Evolutionary conservation across 208 protist genomes (phyloP).

Genomic region (Leishmania tarentolae): DNA sequence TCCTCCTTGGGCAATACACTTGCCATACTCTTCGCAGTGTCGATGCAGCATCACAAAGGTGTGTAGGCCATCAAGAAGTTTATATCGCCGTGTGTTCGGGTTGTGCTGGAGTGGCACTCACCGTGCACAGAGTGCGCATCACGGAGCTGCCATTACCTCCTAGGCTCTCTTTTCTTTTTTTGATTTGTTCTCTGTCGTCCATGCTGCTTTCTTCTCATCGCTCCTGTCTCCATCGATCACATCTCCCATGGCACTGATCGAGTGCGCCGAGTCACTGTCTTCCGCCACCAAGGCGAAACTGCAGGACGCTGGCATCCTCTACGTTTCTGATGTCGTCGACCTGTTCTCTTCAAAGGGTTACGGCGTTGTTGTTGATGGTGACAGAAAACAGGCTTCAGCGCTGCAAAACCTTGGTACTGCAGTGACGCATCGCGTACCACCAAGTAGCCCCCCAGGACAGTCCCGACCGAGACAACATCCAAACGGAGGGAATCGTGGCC

Average conservation of each 20-base stretch:
- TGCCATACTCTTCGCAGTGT: too few species aligned
- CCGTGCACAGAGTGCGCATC: background rate
- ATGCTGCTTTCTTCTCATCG: too few species aligned
- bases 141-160: background rate
- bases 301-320: conserved; percentile 69
- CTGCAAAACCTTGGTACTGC: background rate
- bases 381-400: background rate
- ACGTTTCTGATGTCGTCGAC: conserved; percentile 42
- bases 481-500: background rate
- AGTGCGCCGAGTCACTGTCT: conserved; percentile 19
- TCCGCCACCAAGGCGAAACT: conserved; percentile 67
- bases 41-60: too few species aligned
- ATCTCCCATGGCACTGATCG: conserved; percentile 19
- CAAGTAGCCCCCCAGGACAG: too few species aligned
- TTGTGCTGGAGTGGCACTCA: background rate
- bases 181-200: too few species aligned
- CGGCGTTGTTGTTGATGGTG: background rate
- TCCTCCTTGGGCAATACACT: background rate
- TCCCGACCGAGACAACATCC: background rate
- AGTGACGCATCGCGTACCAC: background rate
- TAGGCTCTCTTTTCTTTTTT: background rate
- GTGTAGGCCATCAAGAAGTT: background rate
- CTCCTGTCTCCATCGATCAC: background rate
- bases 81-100: background rate
- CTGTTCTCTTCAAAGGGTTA: conserved; percentile 17